Percentiles rank a stretch among this genome's conserved stretches.
These are phyloP conservation scores for Ascochyta viciae-villosae DNA, from an alignment of 2,329 filamentous ascomycete species.

Conservation along the genomic window DNA sequence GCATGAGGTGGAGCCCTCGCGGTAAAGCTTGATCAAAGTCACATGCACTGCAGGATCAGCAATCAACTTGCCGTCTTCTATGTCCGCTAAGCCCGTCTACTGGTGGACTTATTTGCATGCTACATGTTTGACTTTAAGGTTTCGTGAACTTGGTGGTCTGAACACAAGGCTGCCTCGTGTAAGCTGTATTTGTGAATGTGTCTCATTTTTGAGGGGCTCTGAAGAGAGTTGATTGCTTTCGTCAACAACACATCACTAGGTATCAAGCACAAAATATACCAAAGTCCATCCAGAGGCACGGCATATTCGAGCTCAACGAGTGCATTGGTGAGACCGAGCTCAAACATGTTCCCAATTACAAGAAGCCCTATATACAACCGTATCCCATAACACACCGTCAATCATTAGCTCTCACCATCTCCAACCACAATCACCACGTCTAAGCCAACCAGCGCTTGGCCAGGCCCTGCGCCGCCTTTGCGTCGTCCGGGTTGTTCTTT, in stretches of 20 bases:
- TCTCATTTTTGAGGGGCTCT: too few species aligned
- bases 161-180: too few species aligned
- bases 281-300: background rate
- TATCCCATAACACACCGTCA: background rate
- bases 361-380: slow-evolving; percentile 11
- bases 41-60: slow-evolving; percentile 11
- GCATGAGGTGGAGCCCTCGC: slow-evolving; percentile 8
- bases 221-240: too few species aligned
- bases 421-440: background rate
- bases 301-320: background rate
- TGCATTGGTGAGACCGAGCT: slow-evolving; percentile 16
- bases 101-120: background rate
- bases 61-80: background rate
- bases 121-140: background rate
- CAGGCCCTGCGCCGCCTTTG: slow-evolving; percentile 21
- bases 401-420: background rate
- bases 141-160: too few species aligned
- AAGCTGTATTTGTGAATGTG: too few species aligned
- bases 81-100: slow-evolving; percentile 6
- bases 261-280: too few species aligned
- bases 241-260: too few species aligned
- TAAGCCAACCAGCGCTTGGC: slow-evolving; percentile 25
- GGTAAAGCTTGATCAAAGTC: slow-evolving; percentile 13
- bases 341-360: slow-evolving; percentile 10
- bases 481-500: slow-evolving; percentile 29